These are phyloP conservation scores for Tolypocladium amazonense DNA, from an alignment of 2,329 filamentous ascomycete species.

Conservation along the genomic window DNA sequence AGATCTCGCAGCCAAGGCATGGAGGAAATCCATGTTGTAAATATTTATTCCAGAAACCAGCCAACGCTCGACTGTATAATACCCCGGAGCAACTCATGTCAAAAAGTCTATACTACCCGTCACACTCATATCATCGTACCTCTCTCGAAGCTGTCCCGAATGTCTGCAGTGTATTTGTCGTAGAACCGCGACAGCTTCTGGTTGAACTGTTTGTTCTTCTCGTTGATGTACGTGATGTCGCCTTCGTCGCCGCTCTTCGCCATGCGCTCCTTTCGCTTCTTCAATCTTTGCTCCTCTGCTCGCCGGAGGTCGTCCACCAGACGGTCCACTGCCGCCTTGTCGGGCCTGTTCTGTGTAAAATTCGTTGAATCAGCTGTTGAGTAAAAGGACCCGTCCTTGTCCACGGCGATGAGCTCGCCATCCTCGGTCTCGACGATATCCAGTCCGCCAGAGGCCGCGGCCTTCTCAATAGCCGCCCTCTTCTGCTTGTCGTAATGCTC, in stretches of 20 bases:
- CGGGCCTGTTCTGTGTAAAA: slow-evolving; percentile 77
- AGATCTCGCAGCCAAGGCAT: slow-evolving; percentile 66
- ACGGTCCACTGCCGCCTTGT: slow-evolving; percentile 76
- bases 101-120: background rate
- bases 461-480: slow-evolving; percentile 71
- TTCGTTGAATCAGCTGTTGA: slow-evolving; percentile 74
- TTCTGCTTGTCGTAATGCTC: slow-evolving; percentile 84
- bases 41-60: slow-evolving; percentile 11
- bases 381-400: slow-evolving; percentile 84
- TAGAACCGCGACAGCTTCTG: slow-evolving; percentile 93
- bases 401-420: slow-evolving; percentile 87
- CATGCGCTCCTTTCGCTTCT: slow-evolving; percentile 74
- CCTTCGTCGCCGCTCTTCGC: slow-evolving; percentile 71
- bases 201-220: slow-evolving; percentile 99
- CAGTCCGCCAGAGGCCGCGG: slow-evolving; percentile 72
- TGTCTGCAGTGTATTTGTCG: slow-evolving; percentile 96
- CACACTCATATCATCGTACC: slow-evolving; percentile 74
- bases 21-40: slow-evolving; percentile 85
- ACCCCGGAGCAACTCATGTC: background rate
- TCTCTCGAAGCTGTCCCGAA: slow-evolving; percentile 93
- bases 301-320: slow-evolving; percentile 78
- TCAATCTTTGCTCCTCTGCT: slow-evolving; percentile 76
- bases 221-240: slow-evolving; percentile 98
- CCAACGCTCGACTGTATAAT: slow-evolving; percentile 22
- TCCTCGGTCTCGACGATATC: slow-evolving; percentile 95